These are phyloP conservation scores for Vinca minor DNA, from an alignment of 257 asterid species.

Conservation along the genomic window DNA sequence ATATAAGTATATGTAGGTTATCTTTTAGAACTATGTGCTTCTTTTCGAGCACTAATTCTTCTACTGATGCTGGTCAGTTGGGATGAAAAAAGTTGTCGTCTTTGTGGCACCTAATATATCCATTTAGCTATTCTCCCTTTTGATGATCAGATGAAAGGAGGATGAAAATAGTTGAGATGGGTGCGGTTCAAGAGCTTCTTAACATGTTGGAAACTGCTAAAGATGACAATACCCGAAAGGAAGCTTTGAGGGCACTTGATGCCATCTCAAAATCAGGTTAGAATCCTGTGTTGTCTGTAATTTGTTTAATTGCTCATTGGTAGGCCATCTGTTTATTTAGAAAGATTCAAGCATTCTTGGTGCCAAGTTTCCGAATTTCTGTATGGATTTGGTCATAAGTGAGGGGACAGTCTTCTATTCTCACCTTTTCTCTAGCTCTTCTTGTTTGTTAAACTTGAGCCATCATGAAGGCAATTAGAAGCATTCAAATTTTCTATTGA, in stretches of 20 bases:
- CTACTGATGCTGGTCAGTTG: background rate
- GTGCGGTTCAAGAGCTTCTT: conserved; percentile 71
- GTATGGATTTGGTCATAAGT: background rate
- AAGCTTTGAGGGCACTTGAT: conserved; percentile 80
- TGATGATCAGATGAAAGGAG: conserved; percentile 52
- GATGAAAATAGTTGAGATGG: conserved; percentile 87
- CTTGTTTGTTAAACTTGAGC: background rate
- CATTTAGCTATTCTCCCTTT: conserved; percentile 1
- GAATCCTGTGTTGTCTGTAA: conserved; percentile 3
- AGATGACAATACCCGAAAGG: conserved; percentile 78
- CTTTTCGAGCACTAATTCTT: background rate
- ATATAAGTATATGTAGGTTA: background rate
- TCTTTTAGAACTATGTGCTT: background rate
- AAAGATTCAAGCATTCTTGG: background rate
- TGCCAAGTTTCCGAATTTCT: background rate
- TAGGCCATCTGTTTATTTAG: background rate
- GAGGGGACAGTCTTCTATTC: background rate
- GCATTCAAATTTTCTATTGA: background rate
- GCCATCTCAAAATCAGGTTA: conserved; percentile 85
- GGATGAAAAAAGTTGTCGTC: background rate
- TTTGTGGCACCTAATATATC: background rate
- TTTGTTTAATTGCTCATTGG: background rate
- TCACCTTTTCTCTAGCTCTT: background rate
- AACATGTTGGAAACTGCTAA: conserved; percentile 72
- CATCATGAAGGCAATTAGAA: background rate